Evolutionary conservation across 345 rosid genomes (phyloP).

Genomic region (Moringa oleifera): DNA sequence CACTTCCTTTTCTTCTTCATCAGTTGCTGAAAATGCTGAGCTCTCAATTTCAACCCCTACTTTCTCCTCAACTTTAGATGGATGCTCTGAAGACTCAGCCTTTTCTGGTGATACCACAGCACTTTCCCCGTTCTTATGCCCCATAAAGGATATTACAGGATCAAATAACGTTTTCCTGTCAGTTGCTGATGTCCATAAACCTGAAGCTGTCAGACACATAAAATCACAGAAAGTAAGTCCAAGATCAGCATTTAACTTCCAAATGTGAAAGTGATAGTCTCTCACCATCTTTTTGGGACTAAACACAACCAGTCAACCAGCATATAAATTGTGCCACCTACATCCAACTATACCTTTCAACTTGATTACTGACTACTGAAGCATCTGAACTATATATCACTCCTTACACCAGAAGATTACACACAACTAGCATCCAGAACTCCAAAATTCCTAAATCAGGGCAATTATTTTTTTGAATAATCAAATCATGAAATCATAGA

Average conservation of each 20-base stretch:
- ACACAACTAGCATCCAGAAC: background rate
- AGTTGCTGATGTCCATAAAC: slow-evolving; percentile 55
- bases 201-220: slow-evolving; percentile 35
- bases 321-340: too few species aligned
- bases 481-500: too few species aligned
- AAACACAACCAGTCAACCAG: too few species aligned
- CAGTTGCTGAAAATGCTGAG: slow-evolving; percentile 15
- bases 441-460: too few species aligned
- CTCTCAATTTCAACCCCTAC: slow-evolving; percentile 35
- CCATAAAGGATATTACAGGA: slow-evolving; percentile 78
- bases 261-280: background rate
- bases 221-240: background rate
- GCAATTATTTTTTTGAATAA: too few species aligned
- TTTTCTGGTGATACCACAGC: slow-evolving; percentile 28
- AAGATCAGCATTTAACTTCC: slow-evolving; percentile 3
- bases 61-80: slow-evolving; percentile 29
- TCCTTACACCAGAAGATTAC: background rate
- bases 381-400: background rate
- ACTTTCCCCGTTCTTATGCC: slow-evolving; percentile 55
- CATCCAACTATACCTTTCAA: too few species aligned
- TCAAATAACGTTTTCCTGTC: slow-evolving; percentile 44
- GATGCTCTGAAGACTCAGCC: slow-evolving; percentile 31
- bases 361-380: too few species aligned
- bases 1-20: slow-evolving; percentile 36
- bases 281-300: too few species aligned